These are phyloP conservation scores for Candida morakotiae DNA, from an alignment of 805 yeast species.

Conservation along the genomic window DNA sequence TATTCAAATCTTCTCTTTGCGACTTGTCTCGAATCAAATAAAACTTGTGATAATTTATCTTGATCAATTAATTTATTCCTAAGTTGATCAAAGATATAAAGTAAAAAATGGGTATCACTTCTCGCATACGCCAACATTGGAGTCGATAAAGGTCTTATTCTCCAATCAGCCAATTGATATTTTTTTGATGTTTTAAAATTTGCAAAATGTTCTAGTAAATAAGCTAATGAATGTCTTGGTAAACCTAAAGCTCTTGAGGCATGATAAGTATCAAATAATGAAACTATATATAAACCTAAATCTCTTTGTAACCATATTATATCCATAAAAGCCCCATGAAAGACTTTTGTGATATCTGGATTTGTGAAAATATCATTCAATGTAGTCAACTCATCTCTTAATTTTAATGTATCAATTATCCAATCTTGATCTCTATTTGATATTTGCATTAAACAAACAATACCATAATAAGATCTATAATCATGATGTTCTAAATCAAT, in stretches of 20 bases:
- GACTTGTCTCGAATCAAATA: slow-evolving; percentile 72
- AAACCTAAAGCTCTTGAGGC: slow-evolving; percentile 80
- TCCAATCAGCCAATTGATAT: slow-evolving; percentile 96
- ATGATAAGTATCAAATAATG: slow-evolving; percentile 87
- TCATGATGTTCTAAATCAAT: slow-evolving; percentile 97
- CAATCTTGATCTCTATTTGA: slow-evolving; percentile 79
- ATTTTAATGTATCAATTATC: slow-evolving; percentile 77
- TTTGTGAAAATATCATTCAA: slow-evolving; percentile 77
- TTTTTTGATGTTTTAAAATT: slow-evolving; percentile 85
- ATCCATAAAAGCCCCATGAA: slow-evolving; percentile 97
- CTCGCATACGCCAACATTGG: slow-evolving; percentile 85
- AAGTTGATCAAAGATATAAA: slow-evolving; percentile 74
- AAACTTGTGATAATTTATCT: slow-evolving; percentile 49
- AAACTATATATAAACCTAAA: slow-evolving; percentile 84
- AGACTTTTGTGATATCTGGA: slow-evolving; percentile 77
- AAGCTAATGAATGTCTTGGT: slow-evolving; percentile 81
- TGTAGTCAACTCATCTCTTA: slow-evolving; percentile 64
- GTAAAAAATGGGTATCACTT: slow-evolving; percentile 89
- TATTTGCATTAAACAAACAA: slow-evolving; percentile 91
- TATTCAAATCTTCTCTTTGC: slow-evolving; percentile 82
- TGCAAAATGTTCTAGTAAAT: slow-evolving; percentile 73
- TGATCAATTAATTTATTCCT: slow-evolving; percentile 51
- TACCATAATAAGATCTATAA: slow-evolving; percentile 81
- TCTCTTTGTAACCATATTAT: slow-evolving; percentile 96
- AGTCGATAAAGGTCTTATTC: slow-evolving; percentile 74